Evolutionary conservation across 306 rosid species (phyloP).

Genomic region (Dryas drummondii): DNA sequence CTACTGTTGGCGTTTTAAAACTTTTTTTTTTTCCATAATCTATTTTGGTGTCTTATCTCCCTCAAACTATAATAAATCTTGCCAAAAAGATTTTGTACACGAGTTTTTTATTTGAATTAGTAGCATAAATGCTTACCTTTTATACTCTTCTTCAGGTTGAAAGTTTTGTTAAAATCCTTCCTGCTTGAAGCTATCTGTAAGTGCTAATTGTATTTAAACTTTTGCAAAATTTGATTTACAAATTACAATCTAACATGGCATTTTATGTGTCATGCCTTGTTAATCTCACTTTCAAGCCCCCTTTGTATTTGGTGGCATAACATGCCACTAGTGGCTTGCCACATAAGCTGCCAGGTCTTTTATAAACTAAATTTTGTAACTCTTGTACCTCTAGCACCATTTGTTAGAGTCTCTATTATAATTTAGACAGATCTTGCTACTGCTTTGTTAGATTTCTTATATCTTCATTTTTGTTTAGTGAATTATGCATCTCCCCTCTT

Average conservation of each 20-base stretch:
- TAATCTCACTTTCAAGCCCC: background rate
- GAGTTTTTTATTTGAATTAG: background rate
- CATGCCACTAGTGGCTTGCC: background rate
- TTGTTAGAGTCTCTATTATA: too few relatives aligned
- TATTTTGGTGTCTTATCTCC: background rate
- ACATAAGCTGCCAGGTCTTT: background rate
- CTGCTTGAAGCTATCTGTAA: slow-evolving; percentile 11
- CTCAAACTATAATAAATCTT: background rate
- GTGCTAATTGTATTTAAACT: background rate
- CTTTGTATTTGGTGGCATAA: background rate
- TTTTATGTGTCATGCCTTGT: background rate
- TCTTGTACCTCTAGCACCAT: background rate
- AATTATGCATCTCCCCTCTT: background rate
- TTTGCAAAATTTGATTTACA: background rate
- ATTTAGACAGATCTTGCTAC: too few relatives aligned
- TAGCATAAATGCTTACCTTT: background rate
- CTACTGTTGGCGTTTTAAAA: background rate
- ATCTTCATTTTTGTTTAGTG: background rate
- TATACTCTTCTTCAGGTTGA: background rate
- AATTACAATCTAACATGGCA: background rate
- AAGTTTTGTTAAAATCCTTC: background rate
- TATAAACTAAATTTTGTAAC: background rate
- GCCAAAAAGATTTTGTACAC: background rate
- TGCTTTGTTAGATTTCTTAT: background rate
- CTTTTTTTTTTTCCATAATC: background rate